Evolutionary conservation across 306 rosid species (phyloP).

Genomic region (Hippophae gyantsensis): DNA sequence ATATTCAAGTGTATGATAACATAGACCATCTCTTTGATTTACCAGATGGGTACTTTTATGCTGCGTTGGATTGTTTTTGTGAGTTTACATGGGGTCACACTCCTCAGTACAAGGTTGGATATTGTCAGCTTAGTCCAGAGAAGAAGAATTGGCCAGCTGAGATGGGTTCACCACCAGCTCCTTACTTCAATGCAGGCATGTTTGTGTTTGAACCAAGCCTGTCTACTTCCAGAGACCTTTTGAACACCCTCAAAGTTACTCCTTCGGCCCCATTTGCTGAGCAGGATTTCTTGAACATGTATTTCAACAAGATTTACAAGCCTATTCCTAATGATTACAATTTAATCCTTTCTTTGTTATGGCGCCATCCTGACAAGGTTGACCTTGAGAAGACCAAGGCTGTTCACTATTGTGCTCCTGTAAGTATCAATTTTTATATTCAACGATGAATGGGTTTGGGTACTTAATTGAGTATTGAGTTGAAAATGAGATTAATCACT

Average conservation of each 20-base stretch:
- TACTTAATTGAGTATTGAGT: neutral
- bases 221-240: conserved; percentile 31
- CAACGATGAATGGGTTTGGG: too few relatives aligned
- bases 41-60: conserved; percentile 44
- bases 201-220: conserved; percentile 53
- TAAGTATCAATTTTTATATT: conserved; percentile 5
- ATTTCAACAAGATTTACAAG: conserved; percentile 39
- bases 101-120: conserved; percentile 49
- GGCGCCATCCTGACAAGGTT: conserved; percentile 76
- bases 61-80: conserved; percentile 80
- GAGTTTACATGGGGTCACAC: conserved; percentile 75
- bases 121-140: conserved; percentile 66
- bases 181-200: conserved; percentile 86
- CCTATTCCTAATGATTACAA: conserved; percentile 50
- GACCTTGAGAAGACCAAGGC: conserved; percentile 45
- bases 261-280: conserved; percentile 71
- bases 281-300: conserved; percentile 71
- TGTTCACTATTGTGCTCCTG: conserved; percentile 73
- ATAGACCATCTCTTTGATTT: conserved; percentile 58
- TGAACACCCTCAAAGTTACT: conserved; percentile 28
- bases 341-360: conserved; percentile 63
- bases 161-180: conserved; percentile 47
- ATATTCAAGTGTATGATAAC: conserved; percentile 60
- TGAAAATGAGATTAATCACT: neutral
- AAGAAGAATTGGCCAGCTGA: conserved; percentile 49